Conservation (phyloP, 139 green algal species). For the Eudorina sp. region DNA sequence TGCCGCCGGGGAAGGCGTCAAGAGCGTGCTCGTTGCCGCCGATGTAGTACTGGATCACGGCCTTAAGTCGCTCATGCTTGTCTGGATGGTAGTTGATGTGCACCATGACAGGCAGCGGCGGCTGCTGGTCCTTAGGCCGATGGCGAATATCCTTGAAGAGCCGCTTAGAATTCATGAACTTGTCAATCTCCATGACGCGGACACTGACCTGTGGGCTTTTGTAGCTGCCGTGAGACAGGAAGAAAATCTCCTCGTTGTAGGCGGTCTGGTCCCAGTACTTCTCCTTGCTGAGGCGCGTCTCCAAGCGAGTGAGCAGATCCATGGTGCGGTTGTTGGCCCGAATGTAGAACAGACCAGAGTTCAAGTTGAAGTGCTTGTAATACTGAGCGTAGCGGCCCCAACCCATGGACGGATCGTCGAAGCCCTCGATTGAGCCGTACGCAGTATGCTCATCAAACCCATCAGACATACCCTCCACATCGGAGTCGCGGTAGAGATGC, state of each 20-base stretch:
- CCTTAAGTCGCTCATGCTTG: slow-evolving; percentile 89
- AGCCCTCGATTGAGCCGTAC: slow-evolving; percentile 91
- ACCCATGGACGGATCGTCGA: slow-evolving; percentile 92
- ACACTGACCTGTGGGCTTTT: slow-evolving; percentile 78
- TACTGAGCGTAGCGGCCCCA: slow-evolving; percentile 85
- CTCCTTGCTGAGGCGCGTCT: slow-evolving; percentile 73
- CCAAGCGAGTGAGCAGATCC: slow-evolving; percentile 64
- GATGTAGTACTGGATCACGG: slow-evolving; percentile 79
- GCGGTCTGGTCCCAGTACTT: slow-evolving; percentile 93
- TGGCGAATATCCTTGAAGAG: slow-evolving; percentile 82
- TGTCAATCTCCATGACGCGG: slow-evolving; percentile 84
- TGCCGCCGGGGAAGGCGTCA: slow-evolving; percentile 85
- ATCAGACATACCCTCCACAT: slow-evolving; percentile 88
- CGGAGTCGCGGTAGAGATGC: slow-evolving; percentile 77
- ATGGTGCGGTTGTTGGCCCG: slow-evolving; percentile 76
- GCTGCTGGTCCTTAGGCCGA: slow-evolving; percentile 62
- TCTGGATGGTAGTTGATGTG: slow-evolving; percentile 83
- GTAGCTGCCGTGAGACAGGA: slow-evolving; percentile 85
- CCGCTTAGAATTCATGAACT: slow-evolving; percentile 93
- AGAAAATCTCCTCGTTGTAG: slow-evolving; percentile 95
- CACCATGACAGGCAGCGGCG: slow-evolving; percentile 77
- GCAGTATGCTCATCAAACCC: slow-evolving; percentile 87
- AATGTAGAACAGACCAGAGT: slow-evolving; percentile 92
- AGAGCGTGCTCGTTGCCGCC: slow-evolving; percentile 77
- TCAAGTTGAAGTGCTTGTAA: slow-evolving; percentile 87